phyloP scores from a whole-genome alignment of 2,329 filamentous ascomycete species.

The Cladophialophora carrionii region DNA sequence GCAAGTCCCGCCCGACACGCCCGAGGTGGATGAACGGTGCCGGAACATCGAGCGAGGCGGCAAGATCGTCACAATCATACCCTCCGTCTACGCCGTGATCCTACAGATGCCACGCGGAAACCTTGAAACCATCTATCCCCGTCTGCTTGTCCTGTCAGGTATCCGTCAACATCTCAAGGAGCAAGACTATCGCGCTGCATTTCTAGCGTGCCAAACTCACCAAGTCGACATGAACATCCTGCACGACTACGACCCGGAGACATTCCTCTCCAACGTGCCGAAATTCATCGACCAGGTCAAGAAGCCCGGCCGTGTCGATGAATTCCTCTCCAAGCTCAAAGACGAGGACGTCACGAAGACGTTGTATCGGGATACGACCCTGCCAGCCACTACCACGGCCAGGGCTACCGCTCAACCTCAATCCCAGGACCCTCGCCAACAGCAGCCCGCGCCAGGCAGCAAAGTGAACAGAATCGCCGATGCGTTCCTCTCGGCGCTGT shows the following conservation, averaged over 20 bases:
- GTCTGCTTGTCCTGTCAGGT: conserved; percentile 87
- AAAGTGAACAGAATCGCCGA: conserved; percentile 92
- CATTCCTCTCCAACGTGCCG: conserved; percentile 76
- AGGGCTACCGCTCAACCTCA: conserved; percentile 8
- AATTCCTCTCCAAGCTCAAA: conserved; percentile 83
- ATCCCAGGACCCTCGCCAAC: conserved; percentile 25
- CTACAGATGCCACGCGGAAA: conserved; percentile 97
- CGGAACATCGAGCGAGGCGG: conserved; percentile 89
- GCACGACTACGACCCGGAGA: conserved; percentile 85
- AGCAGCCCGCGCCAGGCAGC: conserved; percentile 28
- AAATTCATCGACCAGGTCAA: conserved; percentile 83
- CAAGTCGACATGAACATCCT: conserved; percentile 98
- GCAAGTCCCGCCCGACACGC: conserved; percentile 82
- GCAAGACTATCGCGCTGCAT: conserved; percentile 81
- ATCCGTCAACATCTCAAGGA: conserved; percentile 79
- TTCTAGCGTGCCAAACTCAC: conserved; percentile 85
- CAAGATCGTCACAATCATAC: conserved; percentile 83
- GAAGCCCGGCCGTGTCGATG: conserved; percentile 79
- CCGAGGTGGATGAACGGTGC: conserved; percentile 88
- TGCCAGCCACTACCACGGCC: background rate
- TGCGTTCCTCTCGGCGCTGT: conserved; percentile 72
- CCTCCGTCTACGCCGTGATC: conserved; percentile 80
- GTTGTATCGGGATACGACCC: conserved; percentile 84
- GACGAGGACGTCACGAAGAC: conserved; percentile 92
- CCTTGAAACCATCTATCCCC: conserved; percentile 89